Evolutionary conservation across 2,329 filamentous ascomycete species (phyloP).

Genomic region (Hypoxylon sp.): DNA sequence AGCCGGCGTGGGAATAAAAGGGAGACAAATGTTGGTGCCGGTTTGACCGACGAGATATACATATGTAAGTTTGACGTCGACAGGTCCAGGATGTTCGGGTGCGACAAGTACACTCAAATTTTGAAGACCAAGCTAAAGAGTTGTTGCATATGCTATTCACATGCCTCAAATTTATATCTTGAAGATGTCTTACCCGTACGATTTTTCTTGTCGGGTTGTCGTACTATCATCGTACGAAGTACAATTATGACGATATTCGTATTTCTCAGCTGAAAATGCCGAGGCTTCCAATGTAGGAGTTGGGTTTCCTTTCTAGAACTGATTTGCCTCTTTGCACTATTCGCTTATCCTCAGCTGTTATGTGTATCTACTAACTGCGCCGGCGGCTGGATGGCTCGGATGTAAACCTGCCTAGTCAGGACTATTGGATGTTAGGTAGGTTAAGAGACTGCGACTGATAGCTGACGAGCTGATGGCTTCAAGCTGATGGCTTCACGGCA

Average conservation of each 20-base stretch:
- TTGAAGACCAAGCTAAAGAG: not conserved
- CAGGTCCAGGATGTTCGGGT: not conserved
- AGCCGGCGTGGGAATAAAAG: slow-evolving; percentile 3
- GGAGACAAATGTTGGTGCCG: not conserved
- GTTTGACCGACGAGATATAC: slow-evolving; percentile 3
- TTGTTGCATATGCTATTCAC: not conserved
- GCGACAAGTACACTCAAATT: not conserved
- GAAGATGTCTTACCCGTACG: not conserved
- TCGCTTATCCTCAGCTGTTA: not conserved
- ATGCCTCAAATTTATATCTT: not conserved
- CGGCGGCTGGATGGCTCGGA: not conserved
- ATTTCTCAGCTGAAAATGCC: not conserved
- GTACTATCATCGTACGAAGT: not conserved
- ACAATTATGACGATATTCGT: slow-evolving; percentile 1
- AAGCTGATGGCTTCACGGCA: too few relatives aligned
- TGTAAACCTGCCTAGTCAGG: slow-evolving; percentile 10
- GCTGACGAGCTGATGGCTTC: not conserved
- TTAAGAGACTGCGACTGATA: not conserved
- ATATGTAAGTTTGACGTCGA: slow-evolving; percentile 16
- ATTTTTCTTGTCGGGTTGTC: not conserved
- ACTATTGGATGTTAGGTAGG: not conserved
- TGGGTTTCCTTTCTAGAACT: not conserved
- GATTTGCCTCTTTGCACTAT: not conserved
- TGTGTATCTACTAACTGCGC: not conserved
- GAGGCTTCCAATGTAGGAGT: not conserved